These are phyloP conservation scores for Lathyrus oleraceus DNA, from an alignment of 306 rosid species.

Conservation along the genomic window DNA sequence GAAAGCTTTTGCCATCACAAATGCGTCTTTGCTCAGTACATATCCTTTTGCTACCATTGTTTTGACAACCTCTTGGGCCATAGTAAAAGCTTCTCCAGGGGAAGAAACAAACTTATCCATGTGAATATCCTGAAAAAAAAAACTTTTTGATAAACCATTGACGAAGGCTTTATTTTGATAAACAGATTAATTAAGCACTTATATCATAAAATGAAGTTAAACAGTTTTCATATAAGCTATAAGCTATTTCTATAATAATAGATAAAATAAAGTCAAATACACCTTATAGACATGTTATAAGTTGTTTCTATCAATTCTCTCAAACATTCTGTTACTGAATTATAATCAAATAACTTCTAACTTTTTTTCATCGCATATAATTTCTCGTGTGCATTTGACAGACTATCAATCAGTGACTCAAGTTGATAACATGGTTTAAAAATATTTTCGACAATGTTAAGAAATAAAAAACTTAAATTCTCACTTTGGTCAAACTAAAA, in stretches of 20 bases:
- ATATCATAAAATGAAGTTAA: too few species aligned
- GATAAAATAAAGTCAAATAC: too few species aligned
- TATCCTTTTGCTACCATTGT: conserved; percentile 92
- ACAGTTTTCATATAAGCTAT: too few species aligned
- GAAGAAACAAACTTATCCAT: conserved; percentile 49
- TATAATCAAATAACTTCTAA: conserved; percentile 4
- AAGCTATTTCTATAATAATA: too few species aligned
- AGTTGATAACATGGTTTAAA: conserved; percentile 4
- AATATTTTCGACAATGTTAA: neutral
- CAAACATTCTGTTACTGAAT: neutral
- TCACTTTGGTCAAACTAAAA: conserved; percentile 18
- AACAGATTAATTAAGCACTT: too few species aligned
- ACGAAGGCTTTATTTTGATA: too few species aligned
- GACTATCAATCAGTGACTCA: conserved; percentile 4
- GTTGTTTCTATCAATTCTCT: too few species aligned
- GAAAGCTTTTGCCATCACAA: conserved; percentile 75
- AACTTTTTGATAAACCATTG: neutral
- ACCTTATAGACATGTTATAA: too few species aligned
- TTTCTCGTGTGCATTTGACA: neutral
- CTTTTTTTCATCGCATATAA: conserved; percentile 19
- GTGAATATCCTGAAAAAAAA: conserved; percentile 49
- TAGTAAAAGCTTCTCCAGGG: conserved; percentile 76
- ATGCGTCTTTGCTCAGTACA: conserved; percentile 78
- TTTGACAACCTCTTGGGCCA: conserved; percentile 80
- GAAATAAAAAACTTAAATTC: neutral